A percentile compares a stretch with the other conserved stretches of the same genome.
These are phyloP conservation scores for Emericellopsis cladophorae DNA, from an alignment of 2,329 filamentous ascomycete species.

Conservation along the genomic window DNA sequence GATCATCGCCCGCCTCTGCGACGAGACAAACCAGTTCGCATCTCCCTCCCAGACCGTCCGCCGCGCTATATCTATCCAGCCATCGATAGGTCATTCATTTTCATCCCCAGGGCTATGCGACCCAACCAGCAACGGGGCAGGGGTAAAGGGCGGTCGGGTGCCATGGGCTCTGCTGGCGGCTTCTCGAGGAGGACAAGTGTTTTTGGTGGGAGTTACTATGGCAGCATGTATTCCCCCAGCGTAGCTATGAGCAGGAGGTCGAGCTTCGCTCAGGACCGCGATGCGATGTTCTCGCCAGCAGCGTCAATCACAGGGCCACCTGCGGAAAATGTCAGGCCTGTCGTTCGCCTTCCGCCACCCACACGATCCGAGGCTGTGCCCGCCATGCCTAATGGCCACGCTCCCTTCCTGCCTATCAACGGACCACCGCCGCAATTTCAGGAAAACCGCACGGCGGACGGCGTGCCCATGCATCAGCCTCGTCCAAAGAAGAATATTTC, in stretches of 20 bases:
- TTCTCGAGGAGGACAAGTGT: constrained; percentile 74
- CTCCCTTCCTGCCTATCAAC: neutral
- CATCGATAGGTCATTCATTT: constrained; percentile 86
- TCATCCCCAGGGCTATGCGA: constrained; percentile 86
- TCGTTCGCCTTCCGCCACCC: constrained; percentile 71
- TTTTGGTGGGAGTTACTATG: constrained; percentile 56
- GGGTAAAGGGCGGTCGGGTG: constrained; percentile 58
- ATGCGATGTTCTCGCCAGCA: constrained; percentile 68
- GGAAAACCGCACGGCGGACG: constrained; percentile 35
- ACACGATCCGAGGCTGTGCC: constrained; percentile 14
- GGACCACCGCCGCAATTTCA: constrained; percentile 32
- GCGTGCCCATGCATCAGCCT: constrained; percentile 78
- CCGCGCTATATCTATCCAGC: constrained; percentile 88
- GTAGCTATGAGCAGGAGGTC: constrained; percentile 81
- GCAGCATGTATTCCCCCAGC: constrained; percentile 77
- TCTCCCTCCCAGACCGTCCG: constrained; percentile 69
- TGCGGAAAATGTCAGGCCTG: constrained; percentile 52
- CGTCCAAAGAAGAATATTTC: constrained; percentile 91
- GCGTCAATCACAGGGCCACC: constrained; percentile 55
- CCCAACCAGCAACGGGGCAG: constrained; percentile 72
- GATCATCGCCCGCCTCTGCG: constrained; percentile 89
- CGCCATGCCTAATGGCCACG: neutral
- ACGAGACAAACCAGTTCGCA: constrained; percentile 89
- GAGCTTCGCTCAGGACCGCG: constrained; percentile 55
- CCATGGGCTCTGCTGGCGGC: constrained; percentile 50